These are phyloP conservation scores for Zangia roseola DNA, from an alignment of 768 basidiomycete genomes.

Conservation along the genomic window DNA sequence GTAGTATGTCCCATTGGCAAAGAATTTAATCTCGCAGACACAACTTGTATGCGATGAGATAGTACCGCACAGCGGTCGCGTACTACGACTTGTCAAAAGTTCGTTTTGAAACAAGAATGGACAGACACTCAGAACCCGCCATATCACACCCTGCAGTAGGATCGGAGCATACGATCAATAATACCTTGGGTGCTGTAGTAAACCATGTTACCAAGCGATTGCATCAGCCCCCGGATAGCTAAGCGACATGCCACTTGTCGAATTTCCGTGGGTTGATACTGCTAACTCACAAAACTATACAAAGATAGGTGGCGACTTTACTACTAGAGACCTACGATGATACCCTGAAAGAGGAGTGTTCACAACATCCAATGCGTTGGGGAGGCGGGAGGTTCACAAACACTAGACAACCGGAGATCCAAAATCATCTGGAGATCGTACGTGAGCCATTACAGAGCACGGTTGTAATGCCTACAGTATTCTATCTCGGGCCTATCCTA, in stretches of 20 bases:
- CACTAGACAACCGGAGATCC: slow-evolving; percentile 65
- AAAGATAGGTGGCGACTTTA: slow-evolving; percentile 63
- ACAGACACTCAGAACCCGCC: too few relatives aligned
- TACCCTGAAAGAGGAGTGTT: slow-evolving; percentile 29
- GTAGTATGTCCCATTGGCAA: slow-evolving; percentile 62
- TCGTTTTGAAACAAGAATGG: too few relatives aligned
- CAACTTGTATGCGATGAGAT: neutral
- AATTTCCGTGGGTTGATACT: neutral
- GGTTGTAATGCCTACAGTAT: slow-evolving; percentile 41
- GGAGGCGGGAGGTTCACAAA: slow-evolving; percentile 40
- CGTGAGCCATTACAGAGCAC: slow-evolving; percentile 2
- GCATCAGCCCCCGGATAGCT: slow-evolving; percentile 75
- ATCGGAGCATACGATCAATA: slow-evolving; percentile 11
- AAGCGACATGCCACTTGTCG: slow-evolving; percentile 1
- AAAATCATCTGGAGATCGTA: slow-evolving; percentile 52
- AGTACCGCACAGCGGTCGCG: slow-evolving; percentile 64
- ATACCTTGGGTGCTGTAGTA: slow-evolving; percentile 7
- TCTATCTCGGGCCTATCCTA: slow-evolving; percentile 53
- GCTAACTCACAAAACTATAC: slow-evolving; percentile 57
- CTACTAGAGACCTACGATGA: slow-evolving; percentile 63
- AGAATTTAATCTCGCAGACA: neutral
- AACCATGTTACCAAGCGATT: slow-evolving; percentile 69
- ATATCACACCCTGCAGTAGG: slow-evolving; percentile 59
- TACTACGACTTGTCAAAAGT: slow-evolving; percentile 63
- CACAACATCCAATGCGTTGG: neutral